These are phyloP conservation scores for Tillandsia leiboldiana DNA, from an alignment of 176 grass and related monocot species.

Conservation along the genomic window DNA sequence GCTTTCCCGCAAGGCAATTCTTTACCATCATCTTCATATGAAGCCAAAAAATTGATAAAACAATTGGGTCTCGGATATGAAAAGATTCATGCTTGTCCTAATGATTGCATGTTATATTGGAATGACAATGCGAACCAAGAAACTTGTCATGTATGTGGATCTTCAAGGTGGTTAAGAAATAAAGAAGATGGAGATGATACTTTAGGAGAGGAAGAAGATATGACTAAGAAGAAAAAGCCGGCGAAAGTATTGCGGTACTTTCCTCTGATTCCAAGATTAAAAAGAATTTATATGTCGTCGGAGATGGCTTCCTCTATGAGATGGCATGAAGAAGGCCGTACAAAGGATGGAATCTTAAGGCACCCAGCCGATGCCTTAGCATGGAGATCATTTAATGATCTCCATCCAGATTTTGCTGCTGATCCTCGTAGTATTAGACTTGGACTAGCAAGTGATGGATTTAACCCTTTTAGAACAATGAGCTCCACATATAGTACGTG, in stretches of 20 bases:
- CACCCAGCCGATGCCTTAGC: not conserved
- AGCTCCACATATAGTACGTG: constrained; percentile 1
- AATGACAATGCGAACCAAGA: too few relatives aligned
- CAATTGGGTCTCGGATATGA: too few relatives aligned
- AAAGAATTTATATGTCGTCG: not conserved
- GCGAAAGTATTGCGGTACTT: not conserved
- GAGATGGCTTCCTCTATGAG: not conserved
- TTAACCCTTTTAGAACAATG: not conserved
- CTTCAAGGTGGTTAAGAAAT: not conserved
- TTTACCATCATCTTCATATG: too few relatives aligned
- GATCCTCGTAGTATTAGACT: not conserved
- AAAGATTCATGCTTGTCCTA: too few relatives aligned
- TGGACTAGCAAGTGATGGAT: not conserved
- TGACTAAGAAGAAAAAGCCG: not conserved
- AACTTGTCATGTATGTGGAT: not conserved
- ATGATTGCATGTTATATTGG: too few relatives aligned
- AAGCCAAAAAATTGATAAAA: too few relatives aligned
- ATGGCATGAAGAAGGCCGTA: constrained; percentile 1
- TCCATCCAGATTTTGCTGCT: not conserved
- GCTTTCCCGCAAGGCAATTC: too few relatives aligned
- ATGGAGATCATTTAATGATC: not conserved
- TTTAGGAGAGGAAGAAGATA: not conserved
- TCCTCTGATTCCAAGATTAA: not conserved
- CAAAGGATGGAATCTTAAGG: not conserved
- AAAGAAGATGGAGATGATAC: not conserved